Evolutionary conservation across 2,329 filamentous ascomycete species (phyloP).

Genomic region (Hypoxylon sp.): DNA sequence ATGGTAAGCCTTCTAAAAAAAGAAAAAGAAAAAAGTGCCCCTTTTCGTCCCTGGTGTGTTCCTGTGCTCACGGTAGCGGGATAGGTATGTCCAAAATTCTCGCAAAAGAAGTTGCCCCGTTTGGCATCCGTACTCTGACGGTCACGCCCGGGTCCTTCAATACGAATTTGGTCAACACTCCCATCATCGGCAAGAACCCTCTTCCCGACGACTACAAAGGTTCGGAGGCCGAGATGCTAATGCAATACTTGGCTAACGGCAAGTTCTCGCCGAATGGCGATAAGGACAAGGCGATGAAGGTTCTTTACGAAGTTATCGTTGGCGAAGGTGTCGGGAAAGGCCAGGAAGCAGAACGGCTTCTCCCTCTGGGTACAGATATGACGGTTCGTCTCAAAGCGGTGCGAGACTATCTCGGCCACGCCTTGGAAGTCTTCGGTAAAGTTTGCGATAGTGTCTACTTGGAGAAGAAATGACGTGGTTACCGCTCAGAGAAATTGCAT

Average conservation of each 20-base stretch:
- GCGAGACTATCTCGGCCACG: constrained; percentile 53
- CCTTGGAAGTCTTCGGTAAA: constrained; percentile 55
- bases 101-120: constrained; percentile 61
- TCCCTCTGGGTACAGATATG: constrained; percentile 62
- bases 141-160: constrained; percentile 63
- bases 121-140: constrained; percentile 61
- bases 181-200: constrained; percentile 49
- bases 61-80: background rate
- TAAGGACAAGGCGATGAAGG: constrained; percentile 61
- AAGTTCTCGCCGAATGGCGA: constrained; percentile 59
- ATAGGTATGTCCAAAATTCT: constrained; percentile 60
- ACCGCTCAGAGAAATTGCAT: too few species aligned
- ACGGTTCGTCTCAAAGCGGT: constrained; percentile 53
- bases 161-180: constrained; percentile 59
- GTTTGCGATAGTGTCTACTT: constrained; percentile 51
- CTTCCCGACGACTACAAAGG: constrained; percentile 61
- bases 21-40: too few species aligned
- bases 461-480: constrained; percentile 31
- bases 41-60: background rate
- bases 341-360: constrained; percentile 56
- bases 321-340: constrained; percentile 58
- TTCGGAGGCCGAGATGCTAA: constrained; percentile 54
- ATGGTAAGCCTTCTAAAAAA: constrained; percentile 54
- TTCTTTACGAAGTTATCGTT: constrained; percentile 62
- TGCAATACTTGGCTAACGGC: constrained; percentile 50